Conservation (phyloP, 1,139 yeast species). For the Zygosaccharomyces sapae region DNA sequence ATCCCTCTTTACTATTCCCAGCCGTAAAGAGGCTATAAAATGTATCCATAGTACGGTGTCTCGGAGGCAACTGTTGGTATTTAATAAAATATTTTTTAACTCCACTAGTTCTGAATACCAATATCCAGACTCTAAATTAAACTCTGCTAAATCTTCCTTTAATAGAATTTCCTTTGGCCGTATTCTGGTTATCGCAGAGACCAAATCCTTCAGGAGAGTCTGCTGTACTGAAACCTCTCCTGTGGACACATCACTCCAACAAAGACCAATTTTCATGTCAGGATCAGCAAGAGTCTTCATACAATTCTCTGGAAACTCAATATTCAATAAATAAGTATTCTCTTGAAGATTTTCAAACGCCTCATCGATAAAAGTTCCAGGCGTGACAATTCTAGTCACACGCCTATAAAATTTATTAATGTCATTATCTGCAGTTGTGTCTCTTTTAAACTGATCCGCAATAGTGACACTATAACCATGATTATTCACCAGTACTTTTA, state of each 20-base stretch:
- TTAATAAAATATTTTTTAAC: conserved; percentile 56
- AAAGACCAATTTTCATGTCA: conserved; percentile 57
- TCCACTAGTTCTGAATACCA: conserved; percentile 62
- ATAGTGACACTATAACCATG: conserved; percentile 70
- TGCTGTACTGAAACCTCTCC: conserved; percentile 66
- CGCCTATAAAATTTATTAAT: conserved; percentile 55
- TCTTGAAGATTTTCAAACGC: conserved; percentile 68
- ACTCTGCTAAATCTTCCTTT: conserved; percentile 29
- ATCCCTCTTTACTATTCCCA: conserved; percentile 24
- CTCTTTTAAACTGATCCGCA: conserved; percentile 57
- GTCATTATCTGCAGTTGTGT: conserved; percentile 26
- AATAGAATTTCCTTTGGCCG: conserved; percentile 40
- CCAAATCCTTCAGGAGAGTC: conserved; percentile 33
- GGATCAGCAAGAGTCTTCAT: conserved; percentile 45
- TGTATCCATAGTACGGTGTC: conserved; percentile 35
- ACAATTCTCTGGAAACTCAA: conserved; percentile 53
- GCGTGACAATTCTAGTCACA: conserved; percentile 76
- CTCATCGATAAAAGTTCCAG: conserved; percentile 91
- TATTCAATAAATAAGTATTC: conserved; percentile 66
- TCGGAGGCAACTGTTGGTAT: conserved; percentile 43
- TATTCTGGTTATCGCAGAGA: conserved; percentile 38
- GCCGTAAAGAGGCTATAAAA: conserved; percentile 35
- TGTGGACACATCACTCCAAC: conserved; percentile 87
- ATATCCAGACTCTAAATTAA: conserved; percentile 42
- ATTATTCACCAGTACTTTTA: conserved; percentile 68